A percentile compares a stretch with the other conserved stretches of the same genome.
Conservation (phyloP, 2,329 filamentous ascomycete genomes). For the Trichoderma sp. region DNA sequence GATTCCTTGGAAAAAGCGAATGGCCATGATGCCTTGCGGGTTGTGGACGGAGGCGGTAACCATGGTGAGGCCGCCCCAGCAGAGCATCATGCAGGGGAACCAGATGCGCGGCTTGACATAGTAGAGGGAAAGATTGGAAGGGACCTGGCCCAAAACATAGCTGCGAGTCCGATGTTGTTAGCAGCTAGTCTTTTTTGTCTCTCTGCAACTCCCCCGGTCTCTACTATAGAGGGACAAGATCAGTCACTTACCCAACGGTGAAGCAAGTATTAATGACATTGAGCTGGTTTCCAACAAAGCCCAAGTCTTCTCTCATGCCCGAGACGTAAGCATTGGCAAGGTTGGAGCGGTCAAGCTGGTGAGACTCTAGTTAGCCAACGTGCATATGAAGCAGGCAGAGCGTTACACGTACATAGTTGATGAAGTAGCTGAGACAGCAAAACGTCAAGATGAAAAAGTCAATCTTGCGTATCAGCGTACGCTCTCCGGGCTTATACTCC, state of each 20-base stretch:
- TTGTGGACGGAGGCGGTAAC: conserved; percentile 40
- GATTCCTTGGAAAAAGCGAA: conserved; percentile 41
- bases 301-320: conserved; percentile 47
- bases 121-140: conserved; percentile 60
- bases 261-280: conserved; percentile 39
- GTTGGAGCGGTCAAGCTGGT: conserved; percentile 38
- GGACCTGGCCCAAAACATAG: conserved; percentile 56
- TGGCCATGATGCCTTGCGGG: conserved; percentile 37
- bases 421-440: conserved; percentile 57
- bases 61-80: conserved; percentile 65
- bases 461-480: conserved; percentile 53
- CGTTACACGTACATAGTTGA: conserved; percentile 47
- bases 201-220: neutral
- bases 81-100: conserved; percentile 61
- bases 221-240: neutral
- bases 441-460: conserved; percentile 65
- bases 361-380: neutral
- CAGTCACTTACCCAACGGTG: conserved; percentile 33
- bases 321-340: conserved; percentile 42
- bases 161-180: conserved; percentile 20
- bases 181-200: neutral
- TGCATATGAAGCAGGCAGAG: too few species aligned
- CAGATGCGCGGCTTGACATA: conserved; percentile 62
- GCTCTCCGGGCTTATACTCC: conserved; percentile 38
- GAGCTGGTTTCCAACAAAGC: conserved; percentile 44